A percentile compares a stretch with the other conserved stretches of the same genome.
These are phyloP conservation scores for Fusarium euwallaceae DNA, from an alignment of 2,329 filamentous ascomycete species.

Conservation along the genomic window DNA sequence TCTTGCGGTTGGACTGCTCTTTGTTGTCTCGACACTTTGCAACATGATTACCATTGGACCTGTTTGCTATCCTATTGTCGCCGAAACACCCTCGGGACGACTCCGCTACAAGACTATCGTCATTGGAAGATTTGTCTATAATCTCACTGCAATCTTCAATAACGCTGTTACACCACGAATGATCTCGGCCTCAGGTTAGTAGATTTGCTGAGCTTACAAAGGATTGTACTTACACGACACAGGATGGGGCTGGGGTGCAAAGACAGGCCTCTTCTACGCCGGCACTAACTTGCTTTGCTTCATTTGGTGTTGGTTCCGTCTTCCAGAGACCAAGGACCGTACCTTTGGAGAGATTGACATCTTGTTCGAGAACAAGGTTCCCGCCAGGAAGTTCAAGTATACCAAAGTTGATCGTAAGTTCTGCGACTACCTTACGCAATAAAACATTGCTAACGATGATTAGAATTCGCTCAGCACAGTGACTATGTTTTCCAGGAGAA, in stretches of 20 bases:
- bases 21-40: neutral
- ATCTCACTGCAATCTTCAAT: neutral
- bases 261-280: constrained; percentile 26
- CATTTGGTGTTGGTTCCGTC: constrained; percentile 47
- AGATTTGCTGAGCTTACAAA: too few relatives aligned
- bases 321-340: constrained; percentile 44
- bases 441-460: too few relatives aligned
- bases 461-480: neutral
- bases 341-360: constrained; percentile 44
- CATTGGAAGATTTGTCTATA: neutral
- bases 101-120: neutral
- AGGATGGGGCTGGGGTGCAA: constrained; percentile 14
- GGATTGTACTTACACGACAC: neutral
- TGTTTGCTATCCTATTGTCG: neutral
- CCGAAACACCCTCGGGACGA: neutral
- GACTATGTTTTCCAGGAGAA: neutral
- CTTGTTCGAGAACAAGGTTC: constrained; percentile 35
- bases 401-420: constrained; percentile 38
- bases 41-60: constrained; percentile 3
- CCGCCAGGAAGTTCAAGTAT: constrained; percentile 41
- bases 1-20: neutral
- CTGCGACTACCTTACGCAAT: too few relatives aligned
- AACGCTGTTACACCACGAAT: neutral
- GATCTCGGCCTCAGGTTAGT: neutral
- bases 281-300: constrained; percentile 51